Base-by-base conservation (phyloP, 2,329 filamentous ascomycete genomes). In the Cladosporium sp. region DNA sequence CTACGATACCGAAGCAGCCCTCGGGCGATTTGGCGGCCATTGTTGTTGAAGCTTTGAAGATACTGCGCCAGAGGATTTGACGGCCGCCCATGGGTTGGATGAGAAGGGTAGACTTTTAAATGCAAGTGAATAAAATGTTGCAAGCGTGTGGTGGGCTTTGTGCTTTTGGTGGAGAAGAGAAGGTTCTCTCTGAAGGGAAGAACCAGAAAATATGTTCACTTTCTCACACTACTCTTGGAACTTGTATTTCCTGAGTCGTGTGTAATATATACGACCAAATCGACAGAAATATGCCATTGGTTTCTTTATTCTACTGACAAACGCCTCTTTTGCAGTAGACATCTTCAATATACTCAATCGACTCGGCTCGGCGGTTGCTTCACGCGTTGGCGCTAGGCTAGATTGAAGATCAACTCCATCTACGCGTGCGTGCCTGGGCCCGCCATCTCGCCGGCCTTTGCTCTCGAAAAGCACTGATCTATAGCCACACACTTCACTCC, bases 1-100 rank as follows among this genome's bases (percentile, higher is more conserved):
- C 74, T 76, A 70, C 70, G 50, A 70, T 81, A 88, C 86, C 86
- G 72, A 89, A 86, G 67, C 88, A 82, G 70, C 88, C 88, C 76
- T 90, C 87, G 64, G 87, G 67, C 37, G 73, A 68, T 18, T 69
- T 62, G 55, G 69, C 65, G 28, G 63, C 57, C 55, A 59, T 64
- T 33, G 52, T 62, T 21, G 65, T 35, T 35, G 64, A 35, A 12
- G 57, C 57, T 29, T 66, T 64, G 61, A 37, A 63, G 66, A 69
- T 62, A 67, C 67, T 55, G 66, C 64, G 72, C 68, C 68, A 74
- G 60, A 71, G 46, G 23, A 72, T 56, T 62, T 72, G 67, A 40
- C 69, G 67, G 31, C 67, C 67, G 64, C 71, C 67, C 72, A 73
- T 73, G 35, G 35, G 31, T 46, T 55, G 23, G 26, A 16, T 40